Percentiles rank a stretch among this genome's conserved stretches.
These are phyloP conservation scores for Bothriochloa decipiens DNA, from an alignment of 176 grass and related monocot species.

Conservation along the genomic window DNA sequence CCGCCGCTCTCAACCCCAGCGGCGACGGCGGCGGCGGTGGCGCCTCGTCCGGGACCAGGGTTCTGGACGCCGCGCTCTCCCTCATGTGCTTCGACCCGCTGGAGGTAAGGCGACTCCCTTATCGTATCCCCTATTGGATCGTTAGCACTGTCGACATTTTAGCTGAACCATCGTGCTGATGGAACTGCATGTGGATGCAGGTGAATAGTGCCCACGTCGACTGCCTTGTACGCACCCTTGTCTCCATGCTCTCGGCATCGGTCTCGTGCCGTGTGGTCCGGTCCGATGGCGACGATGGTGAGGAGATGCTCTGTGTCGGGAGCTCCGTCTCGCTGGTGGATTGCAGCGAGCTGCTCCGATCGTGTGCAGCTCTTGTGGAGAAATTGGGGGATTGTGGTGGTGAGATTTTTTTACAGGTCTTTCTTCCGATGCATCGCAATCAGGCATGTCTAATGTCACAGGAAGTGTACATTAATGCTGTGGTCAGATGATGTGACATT, in stretches of 20 bases:
- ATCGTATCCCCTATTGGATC: not conserved
- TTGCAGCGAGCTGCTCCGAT: constrained; percentile 56
- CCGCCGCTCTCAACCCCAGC: constrained; percentile 52
- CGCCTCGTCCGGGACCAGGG: constrained; percentile 42
- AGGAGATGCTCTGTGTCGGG: constrained; percentile 55
- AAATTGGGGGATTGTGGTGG: constrained; percentile 57
- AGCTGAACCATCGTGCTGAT: not conserved
- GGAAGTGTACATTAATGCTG: not conserved
- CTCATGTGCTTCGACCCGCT: constrained; percentile 79
- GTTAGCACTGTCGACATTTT: not conserved
- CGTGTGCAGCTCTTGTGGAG: constrained; percentile 47
- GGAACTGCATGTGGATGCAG: constrained; percentile 31
- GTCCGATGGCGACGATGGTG: not conserved
- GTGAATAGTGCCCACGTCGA: constrained; percentile 57
- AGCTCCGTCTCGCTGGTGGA: constrained; percentile 53
- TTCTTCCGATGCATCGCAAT: not conserved
- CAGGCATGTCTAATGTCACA: not conserved
- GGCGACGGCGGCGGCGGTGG: not conserved
- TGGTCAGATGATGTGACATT: not conserved
- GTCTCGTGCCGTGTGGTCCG: constrained; percentile 51
- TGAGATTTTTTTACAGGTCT: not conserved
- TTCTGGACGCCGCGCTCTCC: constrained; percentile 79
- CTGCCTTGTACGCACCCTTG: constrained; percentile 55
- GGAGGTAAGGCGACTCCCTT: constrained; percentile 47
- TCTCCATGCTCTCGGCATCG: constrained; percentile 60